Base-by-base conservation (phyloP, 108 stramenopile species). In the Nitzschia sp. region DNA sequence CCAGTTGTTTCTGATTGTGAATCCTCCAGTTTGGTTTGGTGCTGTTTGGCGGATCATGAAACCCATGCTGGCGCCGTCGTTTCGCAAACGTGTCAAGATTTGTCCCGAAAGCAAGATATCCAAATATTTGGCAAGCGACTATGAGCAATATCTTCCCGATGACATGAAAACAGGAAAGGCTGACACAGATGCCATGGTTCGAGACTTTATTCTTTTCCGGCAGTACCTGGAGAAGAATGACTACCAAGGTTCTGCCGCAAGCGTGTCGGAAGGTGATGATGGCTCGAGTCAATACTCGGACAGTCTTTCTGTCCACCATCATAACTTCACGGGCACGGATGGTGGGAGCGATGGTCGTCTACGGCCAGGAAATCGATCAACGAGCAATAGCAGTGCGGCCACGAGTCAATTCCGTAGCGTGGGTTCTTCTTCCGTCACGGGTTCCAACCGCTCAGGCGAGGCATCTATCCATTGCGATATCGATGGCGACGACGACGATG, bases 1-100 rank as follows among this genome's bases (percentile, higher is more conserved):
- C 9, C 59, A 70, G 6, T 54, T 77, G 4, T 80, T 85, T 51
- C 53, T 85, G 3, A 83, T 86, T 56, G 85, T 86, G 9, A 82
- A 86, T 45, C 81, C 85, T 23, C 85, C 85, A 0, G 29, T 31
- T 30, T 86, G 82, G 80, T 86, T 86, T 57, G 78, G 33, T 0
- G 54, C 15, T 9, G 69, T 83, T 55, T 80, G 83, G 79, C 61
- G 33, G 1, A 84, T 77, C 17, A 80, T 84, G 75, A 77, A 75
- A 53, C 68, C 76, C 9, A 74, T 80, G 72, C 54, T 84, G 57
- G 31, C 71, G 0, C 33, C 66, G 1, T 68, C 77, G 1, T 80
- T 84, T 46, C 76, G 69, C 1, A 74, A 74, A 19, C 72, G 77
- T 30, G 79, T 84, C 1, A 68, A 74, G 45, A 75, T 84, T 46